These are phyloP conservation scores for Entelexis paramagnoliae DNA, from an alignment of 1,139 yeast genomes.

Conservation along the genomic window DNA sequence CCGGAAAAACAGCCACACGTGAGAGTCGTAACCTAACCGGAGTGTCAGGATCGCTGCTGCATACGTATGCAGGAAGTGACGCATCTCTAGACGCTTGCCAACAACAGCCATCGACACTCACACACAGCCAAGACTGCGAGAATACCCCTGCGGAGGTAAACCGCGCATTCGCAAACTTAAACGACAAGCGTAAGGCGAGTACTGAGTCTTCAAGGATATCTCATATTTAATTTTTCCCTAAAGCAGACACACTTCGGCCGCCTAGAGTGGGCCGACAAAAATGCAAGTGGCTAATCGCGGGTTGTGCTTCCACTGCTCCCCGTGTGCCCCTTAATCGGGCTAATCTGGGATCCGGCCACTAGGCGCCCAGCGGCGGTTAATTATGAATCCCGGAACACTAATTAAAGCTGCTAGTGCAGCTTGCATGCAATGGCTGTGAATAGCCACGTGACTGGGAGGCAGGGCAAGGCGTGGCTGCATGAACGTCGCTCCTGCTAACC, in stretches of 20 bases:
- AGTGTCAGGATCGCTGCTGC: background rate
- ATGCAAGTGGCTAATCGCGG: background rate
- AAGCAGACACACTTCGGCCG: no score
- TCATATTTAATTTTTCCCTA: no score
- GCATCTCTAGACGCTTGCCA: background rate
- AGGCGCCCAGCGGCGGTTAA: conserved; percentile 1
- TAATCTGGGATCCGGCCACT: background rate
- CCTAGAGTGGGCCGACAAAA: no score
- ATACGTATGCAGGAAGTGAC: background rate
- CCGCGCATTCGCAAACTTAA: no score
- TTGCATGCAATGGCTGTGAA: background rate
- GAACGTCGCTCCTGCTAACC: background rate
- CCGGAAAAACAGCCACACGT: background rate
- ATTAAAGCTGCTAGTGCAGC: conserved; percentile 1
- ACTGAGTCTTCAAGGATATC: no score
- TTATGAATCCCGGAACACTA: background rate
- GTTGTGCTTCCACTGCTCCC: background rate
- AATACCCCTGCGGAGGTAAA: background rate
- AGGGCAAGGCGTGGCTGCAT: background rate
- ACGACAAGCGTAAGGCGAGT: no score
- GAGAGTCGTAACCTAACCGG: background rate
- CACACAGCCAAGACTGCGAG: background rate
- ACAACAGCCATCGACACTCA: background rate
- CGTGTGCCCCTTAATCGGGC: background rate
- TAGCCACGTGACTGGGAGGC: background rate